These are phyloP conservation scores for Margaritispora aquatica DNA, from an alignment of 495 filamentous ascomycete genomes.

Conservation along the genomic window DNA sequence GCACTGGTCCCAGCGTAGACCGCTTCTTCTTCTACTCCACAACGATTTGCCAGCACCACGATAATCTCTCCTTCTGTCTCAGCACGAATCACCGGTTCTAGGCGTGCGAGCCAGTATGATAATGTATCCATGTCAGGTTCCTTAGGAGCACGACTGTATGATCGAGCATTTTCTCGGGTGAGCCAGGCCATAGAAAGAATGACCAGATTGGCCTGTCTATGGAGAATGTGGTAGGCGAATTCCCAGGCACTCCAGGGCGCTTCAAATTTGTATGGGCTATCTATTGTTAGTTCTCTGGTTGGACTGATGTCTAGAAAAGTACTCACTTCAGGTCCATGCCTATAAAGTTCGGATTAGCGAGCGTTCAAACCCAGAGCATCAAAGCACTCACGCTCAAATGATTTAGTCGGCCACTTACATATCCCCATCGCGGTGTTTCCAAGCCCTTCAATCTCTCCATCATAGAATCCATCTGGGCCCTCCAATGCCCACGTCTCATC, in stretches of 20 bases:
- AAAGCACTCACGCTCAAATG: background rate
- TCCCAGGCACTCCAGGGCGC: constrained; percentile 76
- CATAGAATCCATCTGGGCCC: constrained; percentile 57
- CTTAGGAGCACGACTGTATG: constrained; percentile 33
- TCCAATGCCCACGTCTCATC: constrained; percentile 89
- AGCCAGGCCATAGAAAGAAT: constrained; percentile 92
- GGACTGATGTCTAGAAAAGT: background rate
- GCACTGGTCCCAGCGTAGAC: constrained; percentile 81
- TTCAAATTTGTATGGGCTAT: constrained; percentile 64
- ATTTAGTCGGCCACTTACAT: constrained; percentile 44
- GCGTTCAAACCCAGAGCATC: background rate
- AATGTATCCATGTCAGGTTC: constrained; percentile 73
- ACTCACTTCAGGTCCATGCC: constrained; percentile 65
- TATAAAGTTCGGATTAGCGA: constrained; percentile 14
- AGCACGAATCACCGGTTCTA: constrained; percentile 63
- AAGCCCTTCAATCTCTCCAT: constrained; percentile 39
- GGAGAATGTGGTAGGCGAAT: constrained; percentile 69
- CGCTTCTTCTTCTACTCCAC: constrained; percentile 60
- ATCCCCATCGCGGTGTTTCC: constrained; percentile 74
- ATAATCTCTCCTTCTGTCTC: constrained; percentile 57
- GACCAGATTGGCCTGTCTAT: constrained; percentile 60
- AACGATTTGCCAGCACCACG: constrained; percentile 78
- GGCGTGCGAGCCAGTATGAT: constrained; percentile 79
- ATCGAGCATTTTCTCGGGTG: constrained; percentile 45
- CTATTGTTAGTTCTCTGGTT: background rate